phyloP scores from a whole-genome alignment of 176 grass and related monocot genomes.

The Bothriochloa decipiens region DNA sequence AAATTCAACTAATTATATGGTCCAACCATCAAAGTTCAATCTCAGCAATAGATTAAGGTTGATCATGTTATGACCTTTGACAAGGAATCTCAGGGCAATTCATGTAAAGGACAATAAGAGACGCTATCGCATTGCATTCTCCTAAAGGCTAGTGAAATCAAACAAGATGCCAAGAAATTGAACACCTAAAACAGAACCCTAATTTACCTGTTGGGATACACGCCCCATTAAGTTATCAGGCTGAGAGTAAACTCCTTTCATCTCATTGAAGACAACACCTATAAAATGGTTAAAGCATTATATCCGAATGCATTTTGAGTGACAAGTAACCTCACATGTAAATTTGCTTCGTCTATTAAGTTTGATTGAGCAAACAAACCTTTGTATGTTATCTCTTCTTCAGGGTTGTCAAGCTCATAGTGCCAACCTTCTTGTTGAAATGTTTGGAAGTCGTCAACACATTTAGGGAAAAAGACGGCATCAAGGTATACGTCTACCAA shows the following conservation, averaged over 20 bases:
- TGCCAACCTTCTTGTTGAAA: constrained; percentile 99
- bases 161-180: not conserved
- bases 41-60: constrained; percentile 26
- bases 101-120: constrained; percentile 4
- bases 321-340: not conserved
- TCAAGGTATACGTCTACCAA: constrained; percentile 98
- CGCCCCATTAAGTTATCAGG: constrained; percentile 94
- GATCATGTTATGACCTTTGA: constrained; percentile 15
- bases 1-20: constrained; percentile 1
- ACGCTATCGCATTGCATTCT: not conserved
- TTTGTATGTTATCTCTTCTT: constrained; percentile 97
- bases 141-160: constrained; percentile 12
- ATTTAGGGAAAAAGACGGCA: constrained; percentile 96
- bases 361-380: constrained; percentile 53
- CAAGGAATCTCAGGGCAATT: constrained; percentile 7
- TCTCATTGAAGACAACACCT: constrained; percentile 99
- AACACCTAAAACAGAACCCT: constrained; percentile 30
- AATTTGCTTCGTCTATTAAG: constrained; percentile 26
- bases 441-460: constrained; percentile 90
- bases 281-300: constrained; percentile 35
- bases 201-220: constrained; percentile 74
- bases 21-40: constrained; percentile 3
- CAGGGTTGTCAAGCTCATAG: constrained; percentile 93
- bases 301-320: constrained; percentile 17
- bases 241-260: constrained; percentile 99